phyloP scores from a whole-genome alignment of 2,329 filamentous ascomycete genomes.

The Clonostachys sp. region DNA sequence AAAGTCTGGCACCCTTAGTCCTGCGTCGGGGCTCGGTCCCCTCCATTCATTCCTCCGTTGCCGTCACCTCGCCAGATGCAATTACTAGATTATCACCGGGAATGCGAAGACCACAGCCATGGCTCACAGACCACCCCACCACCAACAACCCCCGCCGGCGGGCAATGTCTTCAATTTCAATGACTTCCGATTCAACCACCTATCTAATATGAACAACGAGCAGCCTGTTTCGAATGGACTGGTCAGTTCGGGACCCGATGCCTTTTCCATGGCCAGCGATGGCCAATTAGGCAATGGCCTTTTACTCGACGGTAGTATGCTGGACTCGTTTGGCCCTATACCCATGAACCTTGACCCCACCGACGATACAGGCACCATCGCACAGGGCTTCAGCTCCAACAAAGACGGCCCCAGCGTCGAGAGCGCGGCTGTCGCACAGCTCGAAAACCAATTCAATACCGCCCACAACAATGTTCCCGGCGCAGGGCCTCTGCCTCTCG shows the following conservation, averaged over 20 bases:
- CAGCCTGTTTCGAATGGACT: constrained; percentile 3
- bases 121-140: constrained; percentile 27
- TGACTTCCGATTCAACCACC: constrained; percentile 14
- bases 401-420: constrained; percentile 8
- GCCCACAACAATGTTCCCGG: constrained; percentile 31
- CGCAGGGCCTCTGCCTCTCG: constrained; percentile 33
- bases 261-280: constrained; percentile 9
- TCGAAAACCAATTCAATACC: constrained; percentile 26
- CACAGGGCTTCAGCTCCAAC: constrained; percentile 3
- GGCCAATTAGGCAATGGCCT: constrained; percentile 27
- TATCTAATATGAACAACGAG: constrained; percentile 15
- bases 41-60: not conserved
- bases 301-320: constrained; percentile 38
- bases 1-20: not conserved
- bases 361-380: constrained; percentile 15
- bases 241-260: not conserved
- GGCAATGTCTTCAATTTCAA: constrained; percentile 13
- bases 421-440: constrained; percentile 19
- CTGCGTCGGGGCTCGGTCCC: not conserved
- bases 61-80: constrained; percentile 13
- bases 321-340: constrained; percentile 29
- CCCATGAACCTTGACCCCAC: constrained; percentile 35
- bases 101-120: constrained; percentile 19
- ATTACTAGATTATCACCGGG: constrained; percentile 9
- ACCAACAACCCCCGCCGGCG: constrained; percentile 8